phyloP scores from a whole-genome alignment of 345 rosid genomes.

The Arabidopsis thaliana region TAIR10.1 NC_003074.8:16979501-16980000 shows the following conservation, averaged over 20 bases:
- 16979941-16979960: slow-evolving; percentile 99
- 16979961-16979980: slow-evolving; percentile 94
- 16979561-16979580: slow-evolving; percentile 62
- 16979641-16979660: slow-evolving; percentile 74
- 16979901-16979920: slow-evolving; percentile 18
- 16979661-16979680: slow-evolving; percentile 57
- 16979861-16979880: slow-evolving; percentile 4
- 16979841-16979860: slow-evolving; percentile 79
- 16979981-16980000: slow-evolving; percentile 88
- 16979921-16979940: slow-evolving; percentile 46
- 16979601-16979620: slow-evolving; percentile 82
- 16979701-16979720: slow-evolving; percentile 95
- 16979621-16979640: slow-evolving; percentile 94
- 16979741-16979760: slow-evolving; percentile 95
- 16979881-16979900: slow-evolving; percentile 19
- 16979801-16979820: slow-evolving; percentile 80
- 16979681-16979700: slow-evolving; percentile 87
- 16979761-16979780: slow-evolving; percentile 89
- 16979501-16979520: slow-evolving; percentile 27
- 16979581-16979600: slow-evolving; percentile 91
- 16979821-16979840: slow-evolving; percentile 89
- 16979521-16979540: slow-evolving; percentile 54
- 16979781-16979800: slow-evolving; percentile 87
- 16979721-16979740: slow-evolving; percentile 88
- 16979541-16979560: slow-evolving; percentile 80